phyloP scores from a whole-genome alignment of 1,284 basidiomycete genomes.

The Puccinia novopanici region DNA sequence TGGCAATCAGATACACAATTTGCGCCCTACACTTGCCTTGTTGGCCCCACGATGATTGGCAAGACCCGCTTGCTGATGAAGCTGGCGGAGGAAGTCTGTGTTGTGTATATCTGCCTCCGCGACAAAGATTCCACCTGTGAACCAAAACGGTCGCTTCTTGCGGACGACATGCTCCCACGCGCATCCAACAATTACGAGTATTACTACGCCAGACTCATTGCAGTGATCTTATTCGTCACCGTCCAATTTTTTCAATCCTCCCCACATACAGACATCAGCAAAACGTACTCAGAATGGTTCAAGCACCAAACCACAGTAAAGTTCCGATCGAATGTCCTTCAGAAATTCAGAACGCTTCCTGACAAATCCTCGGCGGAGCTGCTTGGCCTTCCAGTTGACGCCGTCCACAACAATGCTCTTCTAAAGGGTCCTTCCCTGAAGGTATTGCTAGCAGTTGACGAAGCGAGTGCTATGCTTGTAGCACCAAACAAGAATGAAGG shows the following conservation, averaged over 20 bases:
- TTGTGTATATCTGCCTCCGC: conserved; percentile 11
- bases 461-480: not conserved
- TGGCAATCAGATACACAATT: not conserved
- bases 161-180: not conserved
- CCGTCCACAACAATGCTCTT: not conserved
- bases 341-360: not conserved
- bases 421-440: not conserved
- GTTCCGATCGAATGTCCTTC: too few species aligned
- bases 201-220: not conserved
- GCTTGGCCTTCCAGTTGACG: not conserved
- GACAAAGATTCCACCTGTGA: not conserved
- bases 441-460: not conserved
- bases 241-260: not conserved
- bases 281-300: too few species aligned
- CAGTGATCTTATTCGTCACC: not conserved
- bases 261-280: too few species aligned
- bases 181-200: not conserved
- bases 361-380: not conserved
- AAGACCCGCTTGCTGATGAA: not conserved
- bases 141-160: not conserved
- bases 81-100: not conserved
- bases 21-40: not conserved
- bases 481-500: too few species aligned
- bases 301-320: too few species aligned
- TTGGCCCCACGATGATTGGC: not conserved